Conservation (phyloP, 179 eudicot genomes). For the Drosera spatulata region DNA sequence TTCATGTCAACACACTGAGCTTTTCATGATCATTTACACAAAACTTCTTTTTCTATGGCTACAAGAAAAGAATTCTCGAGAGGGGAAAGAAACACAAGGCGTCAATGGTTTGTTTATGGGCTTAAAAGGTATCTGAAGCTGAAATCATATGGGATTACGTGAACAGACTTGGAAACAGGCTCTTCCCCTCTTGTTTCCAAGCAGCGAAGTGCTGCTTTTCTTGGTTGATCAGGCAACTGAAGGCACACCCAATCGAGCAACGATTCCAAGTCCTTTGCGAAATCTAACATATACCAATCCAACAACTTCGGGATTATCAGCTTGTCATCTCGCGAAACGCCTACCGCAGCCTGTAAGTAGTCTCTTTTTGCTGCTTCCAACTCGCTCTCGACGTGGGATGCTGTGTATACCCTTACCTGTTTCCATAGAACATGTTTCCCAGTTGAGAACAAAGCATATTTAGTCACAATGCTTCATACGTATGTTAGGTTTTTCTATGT, state of each 20-base stretch:
- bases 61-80: no score
- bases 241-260: slow-evolving; percentile 86
- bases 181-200: slow-evolving; percentile 28
- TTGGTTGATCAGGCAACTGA: slow-evolving; percentile 54
- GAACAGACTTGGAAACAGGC: slow-evolving; percentile 36
- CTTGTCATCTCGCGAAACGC: slow-evolving; percentile 31
- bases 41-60: no score
- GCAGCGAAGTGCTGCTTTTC: slow-evolving; percentile 43
- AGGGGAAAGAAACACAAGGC: no score
- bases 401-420: slow-evolving; percentile 83
- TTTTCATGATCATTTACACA: no score
- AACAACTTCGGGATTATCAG: slow-evolving; percentile 64
- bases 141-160: slow-evolving; percentile 67
- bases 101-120: slow-evolving; percentile 5
- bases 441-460: no score
- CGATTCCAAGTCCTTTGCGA: slow-evolving; percentile 64
- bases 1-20: no score
- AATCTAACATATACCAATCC: slow-evolving; percentile 82
- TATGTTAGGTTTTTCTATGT: no score
- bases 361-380: slow-evolving; percentile 77
- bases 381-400: slow-evolving; percentile 70
- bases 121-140: slow-evolving; percentile 69
- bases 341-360: slow-evolving; percentile 76
- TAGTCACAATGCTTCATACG: no score
- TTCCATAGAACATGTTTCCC: neutral